Evolutionary conservation across 1,139 yeast species (phyloP), one percentile per base, ranked within the genome.

Genomic region (Tardiomyces blankii): DNA sequence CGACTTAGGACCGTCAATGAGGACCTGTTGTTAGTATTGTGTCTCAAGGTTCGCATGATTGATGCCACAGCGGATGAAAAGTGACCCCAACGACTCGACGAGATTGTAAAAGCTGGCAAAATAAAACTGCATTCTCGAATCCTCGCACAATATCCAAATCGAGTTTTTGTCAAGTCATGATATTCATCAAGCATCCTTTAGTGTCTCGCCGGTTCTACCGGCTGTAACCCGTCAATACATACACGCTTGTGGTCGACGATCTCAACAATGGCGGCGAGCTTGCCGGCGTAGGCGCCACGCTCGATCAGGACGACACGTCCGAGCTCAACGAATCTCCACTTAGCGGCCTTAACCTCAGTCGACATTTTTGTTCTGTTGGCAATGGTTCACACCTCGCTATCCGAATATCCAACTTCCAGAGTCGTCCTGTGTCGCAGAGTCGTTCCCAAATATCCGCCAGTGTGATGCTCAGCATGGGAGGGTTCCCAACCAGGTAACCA

Each of bases 191-290:
- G n/a, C n/a, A n/a, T n/a, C n/a, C n/a, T n/a, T n/a, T n/a, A n/a
- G n/a, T 7, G 25, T 21, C 25, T 21, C 25, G 25, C 7, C 25
- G 7, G 7, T 21, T 21, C 25, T 21, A n/a, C n/a, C n/a, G n/a
- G n/a, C n/a, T n/a, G n/a, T n/a, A 21, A 13, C 12, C 12, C n/a
- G 23, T 18, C 28, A 42, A 49, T 62, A 81, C 89, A 71, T 80
- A 82, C 97, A 78, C 96, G 86, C 83, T 86, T 88, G 81, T 89
- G 96, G 80, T 93, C 97, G 70, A 93, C 86, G 77, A 93, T 87
- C 80, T 93, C 98, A 67, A 88, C 80, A 66, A 88, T 80, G 70
- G 93, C 77, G 65, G 96, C 96, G 69, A 88, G 77, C 74, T 84
- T 82, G 66, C 85, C 85, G 56, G 76, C 69, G 62, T 62, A 65